Percentiles rank a stretch among this genome's conserved stretches.
These are phyloP conservation scores for Citrus reticulata DNA, from an alignment of 345 rosid species.

Conservation along the genomic window DNA sequence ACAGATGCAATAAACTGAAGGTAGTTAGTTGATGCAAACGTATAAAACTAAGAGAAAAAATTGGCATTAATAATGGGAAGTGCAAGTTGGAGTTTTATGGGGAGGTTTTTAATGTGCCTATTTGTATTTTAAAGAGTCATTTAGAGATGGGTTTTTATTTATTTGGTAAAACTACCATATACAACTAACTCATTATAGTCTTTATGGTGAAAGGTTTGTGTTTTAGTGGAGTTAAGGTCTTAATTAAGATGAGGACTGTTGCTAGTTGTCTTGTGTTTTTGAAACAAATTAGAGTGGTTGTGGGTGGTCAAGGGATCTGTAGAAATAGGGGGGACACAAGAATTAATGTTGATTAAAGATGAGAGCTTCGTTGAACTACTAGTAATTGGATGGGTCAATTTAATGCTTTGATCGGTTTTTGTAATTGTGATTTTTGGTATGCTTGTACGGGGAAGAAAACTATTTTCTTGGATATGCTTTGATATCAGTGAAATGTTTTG, in stretches of 20 bases:
- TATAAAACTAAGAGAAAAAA: background rate
- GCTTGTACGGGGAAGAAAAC: background rate
- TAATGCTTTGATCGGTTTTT: slow-evolving; percentile 4
- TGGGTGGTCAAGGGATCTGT: slow-evolving; percentile 9
- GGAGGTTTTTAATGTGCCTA: slow-evolving; percentile 3
- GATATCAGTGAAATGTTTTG: background rate
- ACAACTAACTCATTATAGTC: slow-evolving; percentile 12
- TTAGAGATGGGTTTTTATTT: slow-evolving; percentile 10
- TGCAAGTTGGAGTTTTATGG: slow-evolving; percentile 9
- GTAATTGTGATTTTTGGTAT: background rate
- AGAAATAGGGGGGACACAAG: slow-evolving; percentile 15
- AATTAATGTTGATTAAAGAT: slow-evolving; percentile 14
- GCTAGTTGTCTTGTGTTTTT: background rate
- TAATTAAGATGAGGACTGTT: background rate
- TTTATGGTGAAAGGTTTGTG: slow-evolving; percentile 19
- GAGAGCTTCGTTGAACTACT: slow-evolving; percentile 4
- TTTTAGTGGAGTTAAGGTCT: slow-evolving; percentile 14
- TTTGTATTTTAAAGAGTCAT: background rate
- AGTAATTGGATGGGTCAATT: slow-evolving; percentile 5
- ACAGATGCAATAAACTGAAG: background rate
- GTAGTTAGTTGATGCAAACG: slow-evolving; percentile 17
- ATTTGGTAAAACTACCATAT: slow-evolving; percentile 14
- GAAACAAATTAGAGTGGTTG: slow-evolving; percentile 17
- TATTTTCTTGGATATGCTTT: background rate
- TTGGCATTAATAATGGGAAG: slow-evolving; percentile 12